Evolutionary conservation across 805 yeast genomes (phyloP).

Genomic region (Metschnikowia koreensis): DNA sequence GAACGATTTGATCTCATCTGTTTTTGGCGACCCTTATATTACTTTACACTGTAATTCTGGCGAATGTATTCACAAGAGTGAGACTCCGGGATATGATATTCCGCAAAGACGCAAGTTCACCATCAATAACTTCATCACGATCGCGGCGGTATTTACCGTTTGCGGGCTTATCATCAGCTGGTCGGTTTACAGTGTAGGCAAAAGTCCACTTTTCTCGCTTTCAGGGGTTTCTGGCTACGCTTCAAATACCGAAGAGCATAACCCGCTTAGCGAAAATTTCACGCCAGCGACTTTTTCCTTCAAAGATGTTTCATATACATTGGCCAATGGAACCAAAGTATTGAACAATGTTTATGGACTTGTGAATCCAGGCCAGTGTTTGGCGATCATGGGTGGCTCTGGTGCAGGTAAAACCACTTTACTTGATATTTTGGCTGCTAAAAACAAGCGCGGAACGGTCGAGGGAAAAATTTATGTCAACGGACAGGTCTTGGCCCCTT

Average conservation of each 20-base stretch:
- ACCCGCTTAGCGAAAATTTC: slow-evolving; percentile 51
- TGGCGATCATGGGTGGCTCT: slow-evolving; percentile 98
- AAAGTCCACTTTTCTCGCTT: slow-evolving; percentile 57
- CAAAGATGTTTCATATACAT: slow-evolving; percentile 62
- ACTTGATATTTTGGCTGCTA: slow-evolving; percentile 86
- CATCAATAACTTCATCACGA: slow-evolving; percentile 45
- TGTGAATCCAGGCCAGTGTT: slow-evolving; percentile 81
- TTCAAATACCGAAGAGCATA: slow-evolving; percentile 23
- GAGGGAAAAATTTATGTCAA: slow-evolving; percentile 73
- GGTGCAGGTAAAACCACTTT: slow-evolving; percentile 98
- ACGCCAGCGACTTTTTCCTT: slow-evolving; percentile 75
- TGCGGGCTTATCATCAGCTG: slow-evolving; percentile 43
- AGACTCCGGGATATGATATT: slow-evolving; percentile 82
- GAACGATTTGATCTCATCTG: slow-evolving; percentile 86
- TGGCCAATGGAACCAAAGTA: slow-evolving; percentile 47
- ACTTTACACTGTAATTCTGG: slow-evolving; percentile 79
- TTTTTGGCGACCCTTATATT: slow-evolving; percentile 93
- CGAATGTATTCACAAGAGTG: slow-evolving; percentile 89
- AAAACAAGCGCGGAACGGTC: slow-evolving; percentile 71
- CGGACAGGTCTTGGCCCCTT: slow-evolving; percentile 51
- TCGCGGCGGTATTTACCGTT: slow-evolving; percentile 43
- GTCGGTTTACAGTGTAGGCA: slow-evolving; percentile 48
- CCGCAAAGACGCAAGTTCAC: slow-evolving; percentile 55
- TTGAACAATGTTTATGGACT: slow-evolving; percentile 68
- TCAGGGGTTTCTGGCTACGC: slow-evolving; percentile 28